Conservation (phyloP, 306 rosid species). For the Glycine latifolia region DNA sequence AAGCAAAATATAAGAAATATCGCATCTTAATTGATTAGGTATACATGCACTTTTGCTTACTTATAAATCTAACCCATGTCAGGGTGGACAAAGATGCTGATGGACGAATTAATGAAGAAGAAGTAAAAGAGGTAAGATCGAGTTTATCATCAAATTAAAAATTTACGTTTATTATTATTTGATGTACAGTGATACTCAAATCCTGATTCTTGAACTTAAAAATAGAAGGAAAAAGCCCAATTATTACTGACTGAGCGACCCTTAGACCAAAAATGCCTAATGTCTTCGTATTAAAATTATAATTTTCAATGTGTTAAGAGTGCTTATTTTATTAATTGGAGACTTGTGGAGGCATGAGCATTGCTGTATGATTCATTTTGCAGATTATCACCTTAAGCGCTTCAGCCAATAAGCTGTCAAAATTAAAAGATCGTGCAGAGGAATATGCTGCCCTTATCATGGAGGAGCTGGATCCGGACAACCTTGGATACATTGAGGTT, state of each 20-base stretch:
- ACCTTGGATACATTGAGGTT: conserved; percentile 84
- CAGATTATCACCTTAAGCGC: conserved; percentile 86
- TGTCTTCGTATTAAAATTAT: too few relatives aligned
- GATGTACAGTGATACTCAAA: not conserved
- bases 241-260: not conserved
- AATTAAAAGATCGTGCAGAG: conserved; percentile 77
- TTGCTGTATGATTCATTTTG: conserved; percentile 12
- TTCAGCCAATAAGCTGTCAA: conserved; percentile 79
- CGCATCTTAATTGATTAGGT: conserved; percentile 22
- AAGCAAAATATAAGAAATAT: not conserved
- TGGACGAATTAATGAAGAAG: conserved; percentile 80
- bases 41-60: conserved; percentile 11
- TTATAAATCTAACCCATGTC: conserved; percentile 35
- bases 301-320: too few relatives aligned
- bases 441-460: conserved; percentile 92
- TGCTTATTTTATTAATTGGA: too few relatives aligned
- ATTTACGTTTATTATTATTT: not conserved
- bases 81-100: conserved; percentile 97
- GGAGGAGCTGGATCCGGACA: conserved; percentile 88
- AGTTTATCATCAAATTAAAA: not conserved
- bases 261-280: not conserved
- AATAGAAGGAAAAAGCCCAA: not conserved
- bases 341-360: not conserved
- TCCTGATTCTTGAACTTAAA: too few relatives aligned
- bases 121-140: conserved; percentile 88